Conservation (phyloP, 2,329 filamentous ascomycete genomes). For the Westerdykella aurantiaca region DNA sequence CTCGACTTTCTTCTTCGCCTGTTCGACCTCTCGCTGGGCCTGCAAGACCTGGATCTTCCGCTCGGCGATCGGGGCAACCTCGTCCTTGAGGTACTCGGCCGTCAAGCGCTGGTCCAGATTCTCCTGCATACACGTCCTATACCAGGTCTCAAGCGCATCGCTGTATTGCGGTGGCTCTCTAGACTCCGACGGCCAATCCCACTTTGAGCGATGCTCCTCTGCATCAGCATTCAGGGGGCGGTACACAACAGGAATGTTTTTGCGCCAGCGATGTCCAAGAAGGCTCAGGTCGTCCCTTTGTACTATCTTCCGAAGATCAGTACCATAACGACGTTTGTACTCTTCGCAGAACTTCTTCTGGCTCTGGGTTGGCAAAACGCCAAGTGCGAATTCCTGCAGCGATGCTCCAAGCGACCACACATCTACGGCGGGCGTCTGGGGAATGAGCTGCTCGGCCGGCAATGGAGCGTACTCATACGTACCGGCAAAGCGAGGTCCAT, state of each 20-base stretch:
- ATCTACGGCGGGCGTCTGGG: slow-evolving; percentile 12
- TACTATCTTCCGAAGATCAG: background rate
- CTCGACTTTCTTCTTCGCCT: background rate
- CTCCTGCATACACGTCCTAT: slow-evolving; percentile 5
- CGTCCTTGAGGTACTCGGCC: slow-evolving; percentile 1
- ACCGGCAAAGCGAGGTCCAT: slow-evolving; percentile 2
- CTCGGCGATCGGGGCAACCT: slow-evolving; percentile 2
- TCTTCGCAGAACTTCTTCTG: slow-evolving; percentile 5
- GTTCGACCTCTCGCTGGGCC: background rate
- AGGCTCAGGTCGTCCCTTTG: background rate
- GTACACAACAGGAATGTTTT: slow-evolving; percentile 5
- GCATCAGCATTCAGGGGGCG: slow-evolving; percentile 6
- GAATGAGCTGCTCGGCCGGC: background rate
- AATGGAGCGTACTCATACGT: slow-evolving; percentile 20
- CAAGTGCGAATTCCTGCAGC: slow-evolving; percentile 16
- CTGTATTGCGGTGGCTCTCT: slow-evolving; percentile 5
- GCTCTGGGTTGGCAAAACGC: slow-evolving; percentile 7
- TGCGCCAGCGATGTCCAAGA: slow-evolving; percentile 1
- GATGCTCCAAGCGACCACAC: slow-evolving; percentile 21
- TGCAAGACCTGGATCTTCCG: slow-evolving; percentile 1
- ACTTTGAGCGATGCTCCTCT: background rate
- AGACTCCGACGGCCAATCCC: slow-evolving; percentile 1
- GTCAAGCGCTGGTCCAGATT: slow-evolving; percentile 2
- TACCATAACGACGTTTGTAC: background rate
- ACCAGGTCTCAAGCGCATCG: slow-evolving; percentile 10